Evolutionary conservation across 1,284 basidiomycete species (phyloP), one percentile per base, ranked within the genome.

Genomic region (Sanghuangporus weigelae): DNA sequence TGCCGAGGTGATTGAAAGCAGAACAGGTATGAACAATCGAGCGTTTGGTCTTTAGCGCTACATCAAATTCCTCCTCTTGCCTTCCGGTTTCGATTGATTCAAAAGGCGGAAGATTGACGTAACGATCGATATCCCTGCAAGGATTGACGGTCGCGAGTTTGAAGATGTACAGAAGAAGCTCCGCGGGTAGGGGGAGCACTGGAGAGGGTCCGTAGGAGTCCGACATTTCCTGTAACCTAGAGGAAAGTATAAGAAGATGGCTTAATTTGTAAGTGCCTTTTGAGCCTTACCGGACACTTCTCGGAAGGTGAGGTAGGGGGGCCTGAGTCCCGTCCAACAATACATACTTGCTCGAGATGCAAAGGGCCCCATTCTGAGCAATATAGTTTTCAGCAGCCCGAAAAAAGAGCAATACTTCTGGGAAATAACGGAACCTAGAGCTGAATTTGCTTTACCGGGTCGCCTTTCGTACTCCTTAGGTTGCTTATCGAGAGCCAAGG

Each of bases 111-210:
- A 60, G 35, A 16, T 60, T 35, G 11, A 60, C 40, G 14, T 53
- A 38, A 6, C 39, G 39, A 36, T 60, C 59, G 16, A 60, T 53
- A 19, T 53, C 36, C 39, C 59, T 50, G 11, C 31, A 12, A 10
- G 50, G 49, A 31, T 53, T 60, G 38, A 39, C 26, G 4, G 59
- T 60, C 6, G 59, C 59, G n/a, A 60, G 39, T n/a, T 50, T 26
- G 31, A 60, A 60, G 11, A 60, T 60, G 8, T 54, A 23, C 19
- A 60, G n/a, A 12, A 60, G 31, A 31, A 60, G 48, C 39, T 60
- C 59, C 19, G 48, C 39, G 14, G 59, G 59, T 4, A 60, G 59
- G 7, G 59, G 59, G 39, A 54, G 48, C 8, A 60, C 10, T 35
- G 21, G 14, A 19, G 44, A 35, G 36, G 14, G 16, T 16, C 44